Base-by-base conservation (phyloP, 2,329 filamentous ascomycete species). In the Pezicula carpinea region DNA sequence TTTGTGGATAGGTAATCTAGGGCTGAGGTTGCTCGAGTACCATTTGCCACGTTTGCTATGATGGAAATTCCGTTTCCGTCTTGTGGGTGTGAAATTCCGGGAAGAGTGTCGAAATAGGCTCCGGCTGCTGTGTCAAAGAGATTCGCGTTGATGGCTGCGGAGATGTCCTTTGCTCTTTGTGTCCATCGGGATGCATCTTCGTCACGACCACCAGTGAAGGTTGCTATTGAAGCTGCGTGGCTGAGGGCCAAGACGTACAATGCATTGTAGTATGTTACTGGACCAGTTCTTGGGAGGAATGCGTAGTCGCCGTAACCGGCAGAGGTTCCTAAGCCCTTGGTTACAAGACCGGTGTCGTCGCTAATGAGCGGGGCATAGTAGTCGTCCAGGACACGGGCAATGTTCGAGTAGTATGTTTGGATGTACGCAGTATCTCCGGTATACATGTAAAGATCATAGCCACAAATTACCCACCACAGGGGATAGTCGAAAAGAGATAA, bases 231-330 rank as follows among this genome's bases (percentile, higher is more conserved):
- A 2, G 73, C 70, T 5, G 72, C 70, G n/a, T 67, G 64, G 1
- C 61, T 56, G 1, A 77, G 63, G 0, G 74, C 72, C 6, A 71
- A 63, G 2, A 74, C 66, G 46, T 77, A 76, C 3, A 77, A 63
- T 1, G 71, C 72, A 48, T 73, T 78, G 66, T 76, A 77, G 50
- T 78, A 78, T 0, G 72, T 75, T 18, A 75, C 68, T 29, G 70
- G 61, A 0, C 75, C 74, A 18, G 60, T 66, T 4, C 75, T 67
- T 1, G 66, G 65, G 1, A 77, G 58, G 52, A 78, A 78, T 0
- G 73, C 75, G 52, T 71, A 78, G 55, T 78, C 75, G 3, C 75
- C 74, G 48, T 75, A 75, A 1, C 63, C 64, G 5, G 59, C 63
- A 2, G 60, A 58, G 3, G 51, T 34, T n/a, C 60, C 61, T 2